Evolutionary conservation across 257 asterid genomes (phyloP), one percentile per base, ranked within the genome.

Genomic region (Linderniella brevidens): DNA sequence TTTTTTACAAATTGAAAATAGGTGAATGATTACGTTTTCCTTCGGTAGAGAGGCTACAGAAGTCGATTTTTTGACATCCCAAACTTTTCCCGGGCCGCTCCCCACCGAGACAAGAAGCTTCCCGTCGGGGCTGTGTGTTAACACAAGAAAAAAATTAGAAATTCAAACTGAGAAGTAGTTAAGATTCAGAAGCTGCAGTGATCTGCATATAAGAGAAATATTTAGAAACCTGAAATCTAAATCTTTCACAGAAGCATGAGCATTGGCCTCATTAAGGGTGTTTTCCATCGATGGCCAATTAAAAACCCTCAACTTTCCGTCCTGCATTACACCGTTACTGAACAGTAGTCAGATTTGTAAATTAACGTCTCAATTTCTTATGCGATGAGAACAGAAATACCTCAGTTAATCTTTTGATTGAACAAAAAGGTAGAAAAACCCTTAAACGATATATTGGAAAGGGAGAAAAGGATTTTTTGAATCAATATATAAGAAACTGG

Each of bases 271-370:
- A 50, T 61, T 73, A 44, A 90, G 72, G 57, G 67, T 61, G 63
- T 46, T 62, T 55, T 77, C 86, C 96, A 84, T 76, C 70, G 80
- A 25, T 44, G 96, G 94, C 98, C 98, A 90, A 72, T 73, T 71
- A 57, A 71, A 90, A 62, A 79, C 79, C 75, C 90, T 83, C 55
- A 90, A 74, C 67, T 73, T 81, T 60, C 98, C 98, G 61, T 90
- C 96, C 98, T 88, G 86, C 53, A 51, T 72, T 62, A 76, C 80
- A 71, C 64, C 62, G 70, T 64, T 55, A 52, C n/a, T n/a, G 6
- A 25, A 25, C 32, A 25, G 4, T 25, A 25, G 32, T 25, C 32
- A 25, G 32, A 25, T 25, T 25, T 25, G 3, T 25, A 25, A 25
- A 6, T 25, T 25, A 25, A 25, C 32, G 32, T 25, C 32, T 25